Evolutionary conservation across 768 basidiomycete species (phyloP).

Genomic region (Boletus coccyginus): DNA sequence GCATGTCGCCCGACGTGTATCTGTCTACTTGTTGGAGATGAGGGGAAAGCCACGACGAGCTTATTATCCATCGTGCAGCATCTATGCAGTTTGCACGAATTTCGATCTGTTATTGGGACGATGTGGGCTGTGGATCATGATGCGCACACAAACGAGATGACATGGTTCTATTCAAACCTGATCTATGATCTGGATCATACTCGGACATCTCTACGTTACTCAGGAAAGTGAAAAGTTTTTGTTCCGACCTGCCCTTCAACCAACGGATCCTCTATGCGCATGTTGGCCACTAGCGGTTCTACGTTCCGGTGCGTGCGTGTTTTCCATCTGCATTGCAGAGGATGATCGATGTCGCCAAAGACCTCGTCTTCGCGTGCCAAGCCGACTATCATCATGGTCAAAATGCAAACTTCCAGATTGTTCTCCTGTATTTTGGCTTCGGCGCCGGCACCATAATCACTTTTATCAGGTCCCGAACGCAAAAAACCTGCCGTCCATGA

Average conservation of each 20-base stretch:
- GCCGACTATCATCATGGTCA: too few species aligned
- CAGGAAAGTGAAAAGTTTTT: neutral
- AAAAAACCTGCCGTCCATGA: too few species aligned
- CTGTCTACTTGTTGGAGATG: slow-evolving; percentile 15
- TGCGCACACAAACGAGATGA: neutral
- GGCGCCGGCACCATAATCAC: too few species aligned
- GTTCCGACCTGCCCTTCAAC: neutral
- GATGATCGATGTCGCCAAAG: too few species aligned
- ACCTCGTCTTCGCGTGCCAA: too few species aligned
- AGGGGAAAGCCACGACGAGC: neutral
- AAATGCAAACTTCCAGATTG: too few species aligned
- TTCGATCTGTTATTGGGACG: slow-evolving; percentile 9
- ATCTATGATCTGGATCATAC: neutral
- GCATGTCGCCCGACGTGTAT: slow-evolving; percentile 5
- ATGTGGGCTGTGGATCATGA: slow-evolving; percentile 11
- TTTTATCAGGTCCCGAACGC: too few species aligned
- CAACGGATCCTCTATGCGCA: neutral
- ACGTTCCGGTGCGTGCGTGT: too few species aligned
- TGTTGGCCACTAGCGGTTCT: neutral
- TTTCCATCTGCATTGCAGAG: too few species aligned
- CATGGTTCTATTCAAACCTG: neutral
- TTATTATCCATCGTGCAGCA: too few species aligned
- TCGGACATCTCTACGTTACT: neutral
- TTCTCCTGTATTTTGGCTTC: too few species aligned
- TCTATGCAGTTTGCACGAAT: too few species aligned